Percentiles rank a stretch among this genome's conserved stretches.
These are phyloP conservation scores for Physcomitrium patens DNA, from an alignment of 225 moss, liverwort and hornwort species.

Conservation along the genomic window DNA sequence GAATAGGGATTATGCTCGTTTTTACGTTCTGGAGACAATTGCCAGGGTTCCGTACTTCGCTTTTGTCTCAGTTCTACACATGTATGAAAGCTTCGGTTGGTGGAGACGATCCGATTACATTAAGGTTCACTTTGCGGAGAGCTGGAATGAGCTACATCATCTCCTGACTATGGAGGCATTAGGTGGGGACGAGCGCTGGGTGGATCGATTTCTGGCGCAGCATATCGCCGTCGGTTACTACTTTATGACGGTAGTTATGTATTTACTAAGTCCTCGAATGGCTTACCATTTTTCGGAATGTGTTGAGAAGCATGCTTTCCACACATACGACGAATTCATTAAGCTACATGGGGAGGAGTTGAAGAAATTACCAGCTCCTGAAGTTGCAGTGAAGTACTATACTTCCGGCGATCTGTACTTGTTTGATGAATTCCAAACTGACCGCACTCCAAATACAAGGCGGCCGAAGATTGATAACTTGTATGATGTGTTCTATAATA, in stretches of 20 bases:
- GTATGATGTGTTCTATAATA: conserved; percentile 87
- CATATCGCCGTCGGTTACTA: conserved; percentile 89
- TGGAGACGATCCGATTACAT: conserved; percentile 94
- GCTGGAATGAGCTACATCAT: conserved; percentile 97
- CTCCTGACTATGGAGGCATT: conserved; percentile 96
- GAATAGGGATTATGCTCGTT: conserved; percentile 76
- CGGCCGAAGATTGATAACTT: conserved; percentile 89
- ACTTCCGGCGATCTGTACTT: conserved; percentile 90
- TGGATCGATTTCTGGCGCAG: conserved; percentile 84
- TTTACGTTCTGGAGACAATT: conserved; percentile 91
- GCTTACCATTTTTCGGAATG: conserved; percentile 95
- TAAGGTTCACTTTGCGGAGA: conserved; percentile 92
- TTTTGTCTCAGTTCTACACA: conserved; percentile 86
- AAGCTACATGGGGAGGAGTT: conserved; percentile 68
- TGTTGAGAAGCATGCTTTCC: conserved; percentile 89
- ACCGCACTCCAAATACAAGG: conserved; percentile 64
- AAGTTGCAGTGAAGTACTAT: conserved; percentile 85
- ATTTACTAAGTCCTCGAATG: conserved; percentile 91
- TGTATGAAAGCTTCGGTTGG: conserved; percentile 97
- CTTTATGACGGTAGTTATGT: conserved; percentile 84
- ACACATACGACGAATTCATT: conserved; percentile 83
- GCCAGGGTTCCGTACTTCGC: conserved; percentile 94
- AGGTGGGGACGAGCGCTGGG: conserved; percentile 89
- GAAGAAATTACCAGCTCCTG: conserved; percentile 76
- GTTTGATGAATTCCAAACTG: conserved; percentile 96